These are phyloP conservation scores for Ophiostoma montium DNA, from an alignment of 2,329 filamentous ascomycete species.

Conservation along the genomic window DNA sequence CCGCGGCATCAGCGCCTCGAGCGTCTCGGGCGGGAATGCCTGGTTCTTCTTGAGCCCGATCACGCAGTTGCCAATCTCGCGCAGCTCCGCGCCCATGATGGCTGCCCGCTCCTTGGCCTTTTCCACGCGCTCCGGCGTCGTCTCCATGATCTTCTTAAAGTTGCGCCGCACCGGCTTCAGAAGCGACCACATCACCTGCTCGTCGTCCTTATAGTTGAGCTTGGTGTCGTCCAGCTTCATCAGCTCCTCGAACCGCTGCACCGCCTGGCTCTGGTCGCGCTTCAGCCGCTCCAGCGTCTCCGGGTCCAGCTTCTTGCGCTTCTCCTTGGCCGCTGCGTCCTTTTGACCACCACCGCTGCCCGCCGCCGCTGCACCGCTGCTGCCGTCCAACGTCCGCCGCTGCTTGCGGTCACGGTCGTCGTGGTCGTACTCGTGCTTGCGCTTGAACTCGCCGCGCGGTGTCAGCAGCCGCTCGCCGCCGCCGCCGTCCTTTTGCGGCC, in stretches of 20 bases:
- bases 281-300: constrained; percentile 23
- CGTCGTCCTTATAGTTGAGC: constrained; percentile 21
- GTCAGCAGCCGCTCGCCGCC: constrained; percentile 28
- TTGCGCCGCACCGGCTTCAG: constrained; percentile 23
- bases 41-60: constrained; percentile 20
- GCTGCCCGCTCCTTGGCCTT: constrained; percentile 23
- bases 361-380: constrained; percentile 16
- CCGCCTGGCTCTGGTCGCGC: constrained; percentile 21
- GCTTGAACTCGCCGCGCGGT: constrained; percentile 42
- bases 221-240: constrained; percentile 23
- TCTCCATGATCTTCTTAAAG: constrained; percentile 25
- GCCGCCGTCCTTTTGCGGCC: constrained; percentile 9
- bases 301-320: constrained; percentile 21
- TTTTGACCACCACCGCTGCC: constrained; percentile 18
- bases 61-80: constrained; percentile 23
- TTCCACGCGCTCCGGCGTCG: constrained; percentile 18
- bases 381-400: constrained; percentile 11
- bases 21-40: constrained; percentile 17
- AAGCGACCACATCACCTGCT: constrained; percentile 25
- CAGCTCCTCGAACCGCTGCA: constrained; percentile 24
- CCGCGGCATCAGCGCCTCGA: constrained; percentile 23
- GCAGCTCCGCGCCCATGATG: constrained; percentile 24
- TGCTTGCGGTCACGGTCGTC: constrained; percentile 34
- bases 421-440: constrained; percentile 43
- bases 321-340: constrained; percentile 29